A percentile compares a stretch with the other conserved stretches of the same genome.
Conservation (phyloP, 257 asterid genomes). For the Capsicum baccatum region DNA sequence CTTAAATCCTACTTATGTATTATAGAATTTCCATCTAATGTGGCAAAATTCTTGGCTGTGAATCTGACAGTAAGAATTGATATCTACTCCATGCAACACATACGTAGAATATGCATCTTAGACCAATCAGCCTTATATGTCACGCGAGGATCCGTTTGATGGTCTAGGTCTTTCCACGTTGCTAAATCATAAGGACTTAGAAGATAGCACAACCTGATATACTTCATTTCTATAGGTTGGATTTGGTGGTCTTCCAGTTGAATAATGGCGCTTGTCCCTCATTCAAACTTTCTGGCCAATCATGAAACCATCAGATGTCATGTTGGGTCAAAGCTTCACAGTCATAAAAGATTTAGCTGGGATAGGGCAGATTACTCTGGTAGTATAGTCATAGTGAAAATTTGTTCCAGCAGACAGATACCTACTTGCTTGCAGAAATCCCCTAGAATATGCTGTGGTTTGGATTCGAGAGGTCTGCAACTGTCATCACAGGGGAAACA, state of each 20-base stretch:
- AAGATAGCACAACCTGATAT: not conserved
- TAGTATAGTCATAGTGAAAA: slow-evolving; percentile 39
- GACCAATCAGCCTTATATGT: not conserved
- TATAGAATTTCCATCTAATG: not conserved
- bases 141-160: not conserved
- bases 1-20: not conserved
- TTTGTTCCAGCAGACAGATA: slow-evolving; percentile 49
- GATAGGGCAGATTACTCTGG: slow-evolving; percentile 38
- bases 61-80: slow-evolving; percentile 5
- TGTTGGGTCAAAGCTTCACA: slow-evolving; percentile 41
- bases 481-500: slow-evolving; percentile 39
- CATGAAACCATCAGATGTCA: slow-evolving; percentile 53
- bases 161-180: not conserved
- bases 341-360: slow-evolving; percentile 43
- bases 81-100: not conserved
- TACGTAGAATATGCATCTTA: not conserved
- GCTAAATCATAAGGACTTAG: not conserved
- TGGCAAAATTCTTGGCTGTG: slow-evolving; percentile 13
- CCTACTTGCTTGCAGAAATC: slow-evolving; percentile 46
- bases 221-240: slow-evolving; percentile 37
- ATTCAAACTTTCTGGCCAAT: slow-evolving; percentile 59
- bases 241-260: slow-evolving; percentile 40
- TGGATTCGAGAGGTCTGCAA: slow-evolving; percentile 47
- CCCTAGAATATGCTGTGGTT: slow-evolving; percentile 40
- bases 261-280: slow-evolving; percentile 67